Conservation (phyloP, 495 filamentous ascomycete species). For the Hypoxylon trugodes region DNA sequence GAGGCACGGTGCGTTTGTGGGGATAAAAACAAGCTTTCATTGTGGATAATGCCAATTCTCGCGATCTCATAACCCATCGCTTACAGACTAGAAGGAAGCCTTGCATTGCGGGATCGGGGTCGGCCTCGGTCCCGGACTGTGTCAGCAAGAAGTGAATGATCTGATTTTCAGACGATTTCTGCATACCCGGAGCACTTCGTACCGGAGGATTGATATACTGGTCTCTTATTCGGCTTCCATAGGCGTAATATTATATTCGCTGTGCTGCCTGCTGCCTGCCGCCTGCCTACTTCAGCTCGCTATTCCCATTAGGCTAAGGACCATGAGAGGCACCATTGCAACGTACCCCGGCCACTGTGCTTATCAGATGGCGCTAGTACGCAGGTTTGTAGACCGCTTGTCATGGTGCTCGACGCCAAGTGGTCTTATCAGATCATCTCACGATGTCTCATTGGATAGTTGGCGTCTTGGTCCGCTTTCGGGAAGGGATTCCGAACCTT, state of each 20-base stretch:
- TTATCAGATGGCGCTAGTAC: constrained; percentile 33
- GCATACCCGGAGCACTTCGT: not conserved
- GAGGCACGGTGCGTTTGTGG: too few relatives aligned
- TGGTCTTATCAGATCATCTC: constrained; percentile 21
- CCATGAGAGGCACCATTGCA: not conserved
- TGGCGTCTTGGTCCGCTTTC: not conserved
- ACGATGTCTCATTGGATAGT: constrained; percentile 2
- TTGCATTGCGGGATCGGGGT: too few relatives aligned
- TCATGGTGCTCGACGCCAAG: constrained; percentile 4
- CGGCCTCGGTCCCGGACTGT: too few relatives aligned
- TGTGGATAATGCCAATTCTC: too few relatives aligned
- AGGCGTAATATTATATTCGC: too few relatives aligned
- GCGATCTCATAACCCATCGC: too few relatives aligned
- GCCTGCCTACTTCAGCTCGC: not conserved
- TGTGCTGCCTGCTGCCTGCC: too few relatives aligned
- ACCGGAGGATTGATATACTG: too few relatives aligned
- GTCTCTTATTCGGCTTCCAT: not conserved
- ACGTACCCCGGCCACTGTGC: not conserved
- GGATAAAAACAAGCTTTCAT: too few relatives aligned
- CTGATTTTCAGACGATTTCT: not conserved
- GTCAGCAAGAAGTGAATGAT: not conserved
- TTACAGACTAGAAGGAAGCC: too few relatives aligned
- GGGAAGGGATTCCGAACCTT: not conserved
- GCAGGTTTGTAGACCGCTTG: constrained; percentile 12
- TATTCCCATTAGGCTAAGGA: not conserved